Evolutionary conservation across 495 filamentous ascomycete species (phyloP).

Genomic region (Xylaria telfairii): DNA sequence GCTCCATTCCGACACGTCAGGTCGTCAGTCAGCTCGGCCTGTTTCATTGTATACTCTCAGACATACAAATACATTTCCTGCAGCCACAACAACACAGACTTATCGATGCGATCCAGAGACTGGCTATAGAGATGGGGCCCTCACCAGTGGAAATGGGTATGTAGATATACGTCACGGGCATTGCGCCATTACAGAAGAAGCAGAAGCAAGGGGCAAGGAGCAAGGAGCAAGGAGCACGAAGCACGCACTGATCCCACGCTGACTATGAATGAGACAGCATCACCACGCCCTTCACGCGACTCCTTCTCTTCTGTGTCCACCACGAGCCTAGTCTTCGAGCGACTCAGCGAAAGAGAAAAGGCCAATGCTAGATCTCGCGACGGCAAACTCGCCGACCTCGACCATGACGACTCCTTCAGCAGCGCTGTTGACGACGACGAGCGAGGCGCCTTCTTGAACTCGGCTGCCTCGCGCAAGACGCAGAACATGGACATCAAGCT

Average conservation of each 20-base stretch:
- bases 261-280: conserved; percentile 29
- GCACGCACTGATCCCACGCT: not conserved
- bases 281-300: conserved; percentile 56
- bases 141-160: conserved; percentile 20
- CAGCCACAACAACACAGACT: not conserved
- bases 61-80: not conserved
- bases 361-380: conserved; percentile 43
- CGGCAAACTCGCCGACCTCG: conserved; percentile 40
- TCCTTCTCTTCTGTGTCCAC: conserved; percentile 75
- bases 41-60: not conserved
- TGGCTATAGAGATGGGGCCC: not conserved
- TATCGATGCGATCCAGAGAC: not conserved
- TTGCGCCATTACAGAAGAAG: not conserved
- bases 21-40: not conserved
- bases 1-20: conserved; percentile 12
- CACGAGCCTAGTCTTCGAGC: conserved; percentile 78
- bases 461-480: conserved; percentile 40
- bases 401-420: conserved; percentile 57
- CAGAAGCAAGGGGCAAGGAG: too few species aligned
- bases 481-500: conserved; percentile 62
- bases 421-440: conserved; percentile 46
- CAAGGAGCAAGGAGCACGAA: too few species aligned
- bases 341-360: conserved; percentile 62
- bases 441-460: conserved; percentile 51
- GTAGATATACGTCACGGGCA: not conserved